Evolutionary conservation across 2,329 filamentous ascomycete genomes (phyloP), one percentile per base, ranked within the genome.

Genomic region (Aspergillus sp.): DNA sequence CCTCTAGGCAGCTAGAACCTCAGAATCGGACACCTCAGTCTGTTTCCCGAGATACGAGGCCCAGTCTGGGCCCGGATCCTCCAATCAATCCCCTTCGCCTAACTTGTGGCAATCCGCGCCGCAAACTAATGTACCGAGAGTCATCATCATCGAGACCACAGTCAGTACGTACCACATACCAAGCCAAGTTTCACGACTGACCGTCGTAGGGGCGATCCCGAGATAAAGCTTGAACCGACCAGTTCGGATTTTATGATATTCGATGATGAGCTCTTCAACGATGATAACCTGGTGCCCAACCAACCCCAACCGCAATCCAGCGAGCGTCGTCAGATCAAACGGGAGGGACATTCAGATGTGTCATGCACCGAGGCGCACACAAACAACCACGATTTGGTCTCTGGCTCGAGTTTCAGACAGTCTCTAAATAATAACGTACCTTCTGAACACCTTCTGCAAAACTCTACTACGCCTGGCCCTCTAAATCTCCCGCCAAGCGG

Each of bases 51-150:
- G 55, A 60, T 19, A 54, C 47, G 28, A 52, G 49, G 54, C 43
- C 59, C 13, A 63, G 22, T 28, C 19, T 52, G 9, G 9, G 9
- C 7, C 23, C 66, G 41, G 64, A 66, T 3, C 22, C 55, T 7
- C 67, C 68, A 9, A 55, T 64, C 19, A 74, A 71, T 15, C 68
- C 69, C 2, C 69, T 79, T 59, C 72, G 73, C 15, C 68, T 80
- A 23, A 66, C 70, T 1, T 67, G 63, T 17, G 68, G 70, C 38
- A 78, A 77, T 54, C 77, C 78, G 7, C 76, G 79, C 15, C 76
- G 69, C n/a, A 81, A 81, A 60, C 60, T 82, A 31, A 77, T 81
- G 73, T 81, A 80, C 62, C 71, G 70, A 56, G 76, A 75, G 23
- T 64, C 79, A 34, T 62, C 79, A 23, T 61, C 66, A 6, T 41